phyloP scores from a whole-genome alignment of 2,329 filamentous ascomycete species.

The Ilyonectria robusta region DNA sequence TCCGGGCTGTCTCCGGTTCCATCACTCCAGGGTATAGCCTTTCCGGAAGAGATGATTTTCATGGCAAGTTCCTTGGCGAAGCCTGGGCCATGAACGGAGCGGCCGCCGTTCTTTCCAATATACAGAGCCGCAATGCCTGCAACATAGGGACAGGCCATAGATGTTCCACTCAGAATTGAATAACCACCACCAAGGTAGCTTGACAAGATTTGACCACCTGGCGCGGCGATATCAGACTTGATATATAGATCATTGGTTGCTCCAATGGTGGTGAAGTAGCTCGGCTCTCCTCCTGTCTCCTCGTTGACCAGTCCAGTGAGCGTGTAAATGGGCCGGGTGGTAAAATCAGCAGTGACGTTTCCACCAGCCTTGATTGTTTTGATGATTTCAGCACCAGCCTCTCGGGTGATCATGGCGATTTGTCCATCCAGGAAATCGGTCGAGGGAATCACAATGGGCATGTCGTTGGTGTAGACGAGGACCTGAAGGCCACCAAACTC shows the following conservation, averaged over 20 bases:
- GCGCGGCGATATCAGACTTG: constrained; percentile 60
- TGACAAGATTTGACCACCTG: constrained; percentile 58
- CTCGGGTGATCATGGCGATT: constrained; percentile 32
- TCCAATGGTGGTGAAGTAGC: constrained; percentile 60
- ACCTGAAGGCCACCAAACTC: constrained; percentile 48
- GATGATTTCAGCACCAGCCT: constrained; percentile 46
- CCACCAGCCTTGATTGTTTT: constrained; percentile 43
- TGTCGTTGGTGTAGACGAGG: constrained; percentile 50
- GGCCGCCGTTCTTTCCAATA: constrained; percentile 51
- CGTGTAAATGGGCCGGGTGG: constrained; percentile 35
- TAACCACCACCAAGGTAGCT: constrained; percentile 54
- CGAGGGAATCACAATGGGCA: constrained; percentile 25
- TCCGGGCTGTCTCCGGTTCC: constrained; percentile 24
- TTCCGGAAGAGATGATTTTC: constrained; percentile 53
- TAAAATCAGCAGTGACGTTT: constrained; percentile 50
- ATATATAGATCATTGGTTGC: constrained; percentile 59
- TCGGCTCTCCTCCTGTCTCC: constrained; percentile 52
- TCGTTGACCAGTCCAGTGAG: constrained; percentile 43
- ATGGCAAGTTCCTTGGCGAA: constrained; percentile 47
- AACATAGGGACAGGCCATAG: constrained; percentile 63
- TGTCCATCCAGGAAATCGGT: constrained; percentile 30
- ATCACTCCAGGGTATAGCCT: constrained; percentile 44
- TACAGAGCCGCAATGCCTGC: constrained; percentile 59
- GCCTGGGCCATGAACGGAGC: constrained; percentile 48
- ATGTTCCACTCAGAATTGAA: constrained; percentile 61